Evolutionary conservation across 192 early-diverging fungal species (phyloP).

Genomic region (Cetraspora pellucida): DNA sequence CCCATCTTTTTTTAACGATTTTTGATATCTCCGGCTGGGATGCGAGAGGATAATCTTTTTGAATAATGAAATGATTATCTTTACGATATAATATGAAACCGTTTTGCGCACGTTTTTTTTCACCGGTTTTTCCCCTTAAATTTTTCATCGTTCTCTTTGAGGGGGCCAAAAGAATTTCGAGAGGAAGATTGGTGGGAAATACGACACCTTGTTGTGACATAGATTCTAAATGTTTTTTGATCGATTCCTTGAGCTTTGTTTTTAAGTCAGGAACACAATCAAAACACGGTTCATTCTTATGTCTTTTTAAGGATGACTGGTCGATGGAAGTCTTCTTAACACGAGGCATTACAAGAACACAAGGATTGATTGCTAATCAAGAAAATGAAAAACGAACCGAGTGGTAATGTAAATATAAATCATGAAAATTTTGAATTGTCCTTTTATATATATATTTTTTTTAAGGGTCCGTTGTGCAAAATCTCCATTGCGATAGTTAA

Average conservation of each 20-base stretch:
- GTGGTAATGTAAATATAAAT: too few relatives aligned
- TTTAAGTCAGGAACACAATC: too few relatives aligned
- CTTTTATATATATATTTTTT: too few relatives aligned
- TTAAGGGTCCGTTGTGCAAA: too few relatives aligned
- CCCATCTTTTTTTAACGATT: neutral
- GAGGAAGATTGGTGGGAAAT: neutral
- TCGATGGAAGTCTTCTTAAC: too few relatives aligned
- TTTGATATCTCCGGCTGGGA: neutral
- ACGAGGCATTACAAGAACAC: too few relatives aligned
- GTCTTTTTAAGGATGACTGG: too few relatives aligned
- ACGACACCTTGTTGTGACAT: neutral
- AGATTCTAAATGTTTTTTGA: neutral
- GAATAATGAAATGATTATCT: neutral
- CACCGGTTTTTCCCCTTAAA: neutral
- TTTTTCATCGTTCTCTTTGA: neutral
- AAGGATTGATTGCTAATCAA: too few relatives aligned
- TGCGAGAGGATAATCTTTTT: neutral
- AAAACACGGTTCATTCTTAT: too few relatives aligned
- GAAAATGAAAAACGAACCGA: too few relatives aligned
- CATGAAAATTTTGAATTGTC: too few relatives aligned
- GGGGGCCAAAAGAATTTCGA: neutral
- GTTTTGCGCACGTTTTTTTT: neutral
- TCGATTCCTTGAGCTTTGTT: neutral
- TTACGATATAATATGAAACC: constrained; percentile 5
- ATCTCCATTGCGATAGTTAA: too few relatives aligned